Base-by-base conservation (phyloP, 345 rosid species). In the Melaleuca quinquenervia region DNA sequence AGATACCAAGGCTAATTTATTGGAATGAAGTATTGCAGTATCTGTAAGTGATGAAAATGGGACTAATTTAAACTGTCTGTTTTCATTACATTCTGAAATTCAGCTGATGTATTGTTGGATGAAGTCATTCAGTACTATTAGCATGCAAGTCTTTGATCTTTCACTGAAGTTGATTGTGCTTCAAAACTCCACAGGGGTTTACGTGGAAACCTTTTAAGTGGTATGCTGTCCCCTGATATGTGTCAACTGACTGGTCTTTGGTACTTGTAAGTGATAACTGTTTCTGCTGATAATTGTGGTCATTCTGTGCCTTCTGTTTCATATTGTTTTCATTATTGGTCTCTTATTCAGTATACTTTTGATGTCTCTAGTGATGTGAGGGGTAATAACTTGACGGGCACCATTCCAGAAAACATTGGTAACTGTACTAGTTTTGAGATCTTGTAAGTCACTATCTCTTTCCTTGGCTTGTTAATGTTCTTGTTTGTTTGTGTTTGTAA, bases 21-120 rank as follows among this genome's bases (percentile, higher is more conserved):
- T 97, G 99, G 99, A 97, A 95, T 88, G 99, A 97, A 91, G 99
- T 97, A 10, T 84, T 97, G 83, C 99, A 97, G 88, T 97, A 94
- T 85, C 96, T 97, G 99, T 97, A 86, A 93, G 98, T 84, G 24
- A n/a, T 20, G 45, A 51, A 7, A 10, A 45, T 75, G 44, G 18
- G 48, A 26, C 18, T 45, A 12, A 27, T 85, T 50, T 27, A 27
- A 21, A 22, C 54, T 51, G 36, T 32, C 18, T 62, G 21, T 50
- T 64, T 49, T 83, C 27, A 12, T 55, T 51, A 7, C 48, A 26
- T 54, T 58, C 53, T 49, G 56, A 36, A 52, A 26, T 15, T 26
- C 11, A 24, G 58, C 7, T 24, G 52, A 83, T 54, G n/a, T 36
- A 56, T 52, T 24, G 53, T 54, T 62, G 82, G 78, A 4, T 32